Percentiles rank a stretch among this genome's conserved stretches.
phyloP scores from a whole-genome alignment of 768 basidiomycete species.

The Lactarius vividus region DNA sequence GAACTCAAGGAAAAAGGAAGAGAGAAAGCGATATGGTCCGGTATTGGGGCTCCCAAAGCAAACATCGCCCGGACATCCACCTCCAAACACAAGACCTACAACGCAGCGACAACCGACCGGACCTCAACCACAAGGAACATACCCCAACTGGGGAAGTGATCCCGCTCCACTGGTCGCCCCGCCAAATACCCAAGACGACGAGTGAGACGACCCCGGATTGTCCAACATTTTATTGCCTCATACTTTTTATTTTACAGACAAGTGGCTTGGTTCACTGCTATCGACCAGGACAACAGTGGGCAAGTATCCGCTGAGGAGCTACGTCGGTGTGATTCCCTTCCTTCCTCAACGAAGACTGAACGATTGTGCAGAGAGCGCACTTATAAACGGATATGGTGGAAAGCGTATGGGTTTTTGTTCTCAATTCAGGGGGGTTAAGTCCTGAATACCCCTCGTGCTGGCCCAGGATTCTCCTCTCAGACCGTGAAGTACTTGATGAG shows the following conservation, averaged over 20 bases:
- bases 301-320: constrained; percentile 10
- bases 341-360: not conserved
- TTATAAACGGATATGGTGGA: constrained; percentile 10
- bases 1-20: not conserved
- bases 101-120: not conserved
- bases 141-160: not conserved
- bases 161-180: not conserved
- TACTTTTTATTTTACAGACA: not conserved
- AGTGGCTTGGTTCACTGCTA: constrained; percentile 6
- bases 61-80: not conserved
- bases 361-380: constrained; percentile 4
- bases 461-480: not conserved
- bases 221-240: not conserved
- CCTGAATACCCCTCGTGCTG: not conserved
- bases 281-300: constrained; percentile 13
- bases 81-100: not conserved
- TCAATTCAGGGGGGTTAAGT: not conserved
- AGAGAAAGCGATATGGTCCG: not conserved
- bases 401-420: not conserved
- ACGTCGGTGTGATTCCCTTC: not conserved
- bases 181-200: not conserved
- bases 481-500: constrained; percentile 14
- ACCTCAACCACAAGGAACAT: not conserved
- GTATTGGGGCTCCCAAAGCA: not conserved
- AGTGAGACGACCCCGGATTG: not conserved